Conservation (phyloP, 345 rosid genomes). For the Corchorus olitorius region DNA sequence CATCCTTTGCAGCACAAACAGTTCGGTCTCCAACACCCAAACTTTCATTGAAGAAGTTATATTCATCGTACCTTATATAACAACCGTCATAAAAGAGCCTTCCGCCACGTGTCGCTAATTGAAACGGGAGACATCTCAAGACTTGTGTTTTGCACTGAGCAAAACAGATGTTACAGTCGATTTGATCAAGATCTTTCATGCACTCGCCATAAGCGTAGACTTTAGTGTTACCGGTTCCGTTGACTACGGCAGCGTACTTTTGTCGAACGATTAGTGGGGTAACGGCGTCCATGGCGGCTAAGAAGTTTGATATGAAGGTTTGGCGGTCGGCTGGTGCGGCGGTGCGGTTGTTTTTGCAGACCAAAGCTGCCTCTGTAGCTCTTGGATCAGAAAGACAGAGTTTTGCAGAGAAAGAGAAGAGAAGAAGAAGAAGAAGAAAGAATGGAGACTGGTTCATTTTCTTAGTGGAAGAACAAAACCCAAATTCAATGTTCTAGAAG, state of each 20-base stretch:
- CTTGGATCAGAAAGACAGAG: conserved; percentile 67
- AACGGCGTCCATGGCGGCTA: conserved; percentile 52
- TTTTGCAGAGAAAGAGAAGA: conserved; percentile 27
- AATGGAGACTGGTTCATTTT: not conserved
- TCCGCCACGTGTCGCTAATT: conserved; percentile 72
- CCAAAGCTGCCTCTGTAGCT: conserved; percentile 51
- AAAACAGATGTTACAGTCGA: conserved; percentile 75
- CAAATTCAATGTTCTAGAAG: not conserved
- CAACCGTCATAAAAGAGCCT: conserved; percentile 73
- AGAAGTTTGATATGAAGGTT: conserved; percentile 48
- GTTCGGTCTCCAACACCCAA: conserved; percentile 30
- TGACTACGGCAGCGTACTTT: conserved; percentile 44
- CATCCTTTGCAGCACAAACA: conserved; percentile 46
- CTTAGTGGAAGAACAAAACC: not conserved
- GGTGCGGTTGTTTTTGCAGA: conserved; percentile 64
- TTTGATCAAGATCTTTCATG: conserved; percentile 64
- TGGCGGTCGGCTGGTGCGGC: conserved; percentile 40
- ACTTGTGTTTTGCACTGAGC: conserved; percentile 80
- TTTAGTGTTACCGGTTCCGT: conserved; percentile 45
- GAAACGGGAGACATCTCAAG: conserved; percentile 70
- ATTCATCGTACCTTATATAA: conserved; percentile 74
- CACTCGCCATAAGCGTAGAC: conserved; percentile 87
- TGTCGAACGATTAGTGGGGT: conserved; percentile 42
- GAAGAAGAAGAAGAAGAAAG: conserved; percentile 22
- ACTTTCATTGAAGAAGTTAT: conserved; percentile 64